Conservation (phyloP, 306 rosid genomes). For the Begonia masoniana region DNA sequence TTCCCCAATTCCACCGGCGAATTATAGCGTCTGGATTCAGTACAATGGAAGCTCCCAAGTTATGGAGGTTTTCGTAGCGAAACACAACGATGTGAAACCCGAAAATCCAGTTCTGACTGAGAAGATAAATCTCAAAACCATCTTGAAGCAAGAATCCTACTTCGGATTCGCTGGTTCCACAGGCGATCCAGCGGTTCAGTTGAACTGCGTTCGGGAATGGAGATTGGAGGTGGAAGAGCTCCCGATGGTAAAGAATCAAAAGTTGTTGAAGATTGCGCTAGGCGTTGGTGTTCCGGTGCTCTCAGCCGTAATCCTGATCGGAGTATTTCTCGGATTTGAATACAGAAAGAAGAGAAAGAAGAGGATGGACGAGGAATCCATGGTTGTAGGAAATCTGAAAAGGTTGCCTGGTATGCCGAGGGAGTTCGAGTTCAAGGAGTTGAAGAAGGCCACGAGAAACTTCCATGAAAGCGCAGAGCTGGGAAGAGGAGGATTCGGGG, state of each 20-base stretch:
- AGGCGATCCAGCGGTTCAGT: slow-evolving; percentile 17
- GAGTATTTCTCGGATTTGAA: slow-evolving; percentile 7
- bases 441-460: slow-evolving; percentile 29
- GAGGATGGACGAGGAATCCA: slow-evolving; percentile 17
- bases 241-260: slow-evolving; percentile 2
- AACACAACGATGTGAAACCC: slow-evolving; percentile 7
- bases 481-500: slow-evolving; percentile 39
- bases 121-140: slow-evolving; percentile 15
- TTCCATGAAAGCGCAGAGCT: slow-evolving; percentile 31
- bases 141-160: slow-evolving; percentile 17
- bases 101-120: slow-evolving; percentile 15
- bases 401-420: slow-evolving; percentile 38
- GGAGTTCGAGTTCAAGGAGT: slow-evolving; percentile 30
- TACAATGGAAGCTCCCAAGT: slow-evolving; percentile 23
- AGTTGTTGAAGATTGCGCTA: slow-evolving; percentile 14
- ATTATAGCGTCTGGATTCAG: slow-evolving; percentile 21
- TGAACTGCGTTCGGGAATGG: slow-evolving; percentile 33
- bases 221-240: slow-evolving; percentile 14
- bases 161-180: slow-evolving; percentile 40
- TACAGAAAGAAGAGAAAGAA: slow-evolving; percentile 16
- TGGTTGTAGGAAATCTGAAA: slow-evolving; percentile 17
- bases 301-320: slow-evolving; percentile 4
- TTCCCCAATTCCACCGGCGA: slow-evolving; percentile 1
- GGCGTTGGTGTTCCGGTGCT: slow-evolving; percentile 20
- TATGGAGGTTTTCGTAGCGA: slow-evolving; percentile 31